Percentiles rank a stretch among this genome's conserved stretches.
Conservation (phyloP, 2,329 filamentous ascomycete genomes). For the Westerdykella sp. region DNA sequence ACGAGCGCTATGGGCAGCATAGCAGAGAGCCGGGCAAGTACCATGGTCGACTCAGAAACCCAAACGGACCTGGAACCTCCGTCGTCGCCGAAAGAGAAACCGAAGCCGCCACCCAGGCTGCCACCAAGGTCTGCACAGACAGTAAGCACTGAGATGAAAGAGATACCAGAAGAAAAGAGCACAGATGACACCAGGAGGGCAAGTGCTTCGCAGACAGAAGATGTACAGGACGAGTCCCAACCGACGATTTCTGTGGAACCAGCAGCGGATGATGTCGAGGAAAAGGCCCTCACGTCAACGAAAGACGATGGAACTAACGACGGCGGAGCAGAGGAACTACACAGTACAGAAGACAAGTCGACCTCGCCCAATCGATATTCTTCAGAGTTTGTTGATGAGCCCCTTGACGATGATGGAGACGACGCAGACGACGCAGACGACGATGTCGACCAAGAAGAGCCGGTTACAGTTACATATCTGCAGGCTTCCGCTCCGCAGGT, state of each 20-base stretch:
- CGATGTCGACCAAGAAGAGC: constrained; percentile 50
- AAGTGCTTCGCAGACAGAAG: constrained; percentile 3
- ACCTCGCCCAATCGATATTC: constrained; percentile 14
- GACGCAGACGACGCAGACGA: constrained; percentile 47
- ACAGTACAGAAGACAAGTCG: constrained; percentile 30
- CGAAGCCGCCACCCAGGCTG: constrained; percentile 14
- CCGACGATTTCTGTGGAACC: background rate
- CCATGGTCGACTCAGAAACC: constrained; percentile 60
- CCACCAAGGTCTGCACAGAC: constrained; percentile 20
- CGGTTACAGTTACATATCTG: constrained; percentile 63
- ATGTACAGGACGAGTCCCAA: too few species aligned
- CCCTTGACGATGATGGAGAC: constrained; percentile 44
- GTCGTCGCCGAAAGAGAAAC: constrained; percentile 10
- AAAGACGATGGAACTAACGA: constrained; percentile 1
- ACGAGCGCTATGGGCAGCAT: constrained; percentile 61
- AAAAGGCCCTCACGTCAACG: constrained; percentile 4
- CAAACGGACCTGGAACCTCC: constrained; percentile 51
- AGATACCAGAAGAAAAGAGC: constrained; percentile 32
- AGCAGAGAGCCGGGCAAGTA: constrained; percentile 55
- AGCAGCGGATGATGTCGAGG: constrained; percentile 6
- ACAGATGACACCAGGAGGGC: constrained; percentile 6
- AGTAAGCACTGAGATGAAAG: constrained; percentile 22
- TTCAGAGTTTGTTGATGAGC: constrained; percentile 36
- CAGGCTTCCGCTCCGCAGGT: constrained; percentile 58
- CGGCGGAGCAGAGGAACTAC: background rate